Evolutionary conservation across 108 stramenopile genomes (phyloP).

Genomic region (Conticribra weissflogii): DNA sequence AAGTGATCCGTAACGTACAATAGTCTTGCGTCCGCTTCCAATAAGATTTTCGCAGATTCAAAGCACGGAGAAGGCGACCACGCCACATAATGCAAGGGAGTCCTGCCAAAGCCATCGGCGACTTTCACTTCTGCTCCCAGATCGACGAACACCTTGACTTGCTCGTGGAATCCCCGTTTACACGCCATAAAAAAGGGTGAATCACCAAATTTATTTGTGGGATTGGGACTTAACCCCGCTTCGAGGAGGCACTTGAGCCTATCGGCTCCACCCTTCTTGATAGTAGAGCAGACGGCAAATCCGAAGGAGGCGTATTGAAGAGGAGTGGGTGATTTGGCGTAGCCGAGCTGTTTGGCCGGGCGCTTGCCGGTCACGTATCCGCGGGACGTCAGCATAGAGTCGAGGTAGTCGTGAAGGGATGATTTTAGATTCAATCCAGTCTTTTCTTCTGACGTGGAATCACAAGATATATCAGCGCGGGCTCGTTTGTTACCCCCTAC

Average conservation of each 20-base stretch:
- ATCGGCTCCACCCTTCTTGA: slow-evolving; percentile 30
- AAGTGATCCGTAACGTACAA: slow-evolving; percentile 39
- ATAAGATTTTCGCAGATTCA: slow-evolving; percentile 19
- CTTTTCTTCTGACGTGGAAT: slow-evolving; percentile 19
- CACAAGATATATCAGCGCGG: slow-evolving; percentile 20
- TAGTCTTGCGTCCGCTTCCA: slow-evolving; percentile 25
- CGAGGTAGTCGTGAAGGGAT: slow-evolving; percentile 33
- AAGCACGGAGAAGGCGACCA: slow-evolving; percentile 43
- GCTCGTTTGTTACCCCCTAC: no score
- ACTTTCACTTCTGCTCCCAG: slow-evolving; percentile 42
- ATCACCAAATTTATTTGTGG: slow-evolving; percentile 50
- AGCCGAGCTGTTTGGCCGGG: slow-evolving; percentile 32
- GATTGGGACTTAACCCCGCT: slow-evolving; percentile 45
- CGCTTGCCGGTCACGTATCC: slow-evolving; percentile 22
- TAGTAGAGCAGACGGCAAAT: slow-evolving; percentile 37
- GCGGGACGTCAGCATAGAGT: slow-evolving; percentile 26
- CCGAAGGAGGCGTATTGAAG: slow-evolving; percentile 49
- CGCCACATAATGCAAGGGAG: slow-evolving; percentile 46
- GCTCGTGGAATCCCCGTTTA: slow-evolving; percentile 32
- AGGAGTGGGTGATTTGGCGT: slow-evolving; percentile 24
- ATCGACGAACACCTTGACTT: slow-evolving; percentile 40
- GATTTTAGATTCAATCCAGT: background rate
- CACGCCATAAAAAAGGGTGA: slow-evolving; percentile 48
- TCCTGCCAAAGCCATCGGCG: slow-evolving; percentile 49
- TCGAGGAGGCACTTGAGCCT: slow-evolving; percentile 35